A percentile compares a stretch with the other conserved stretches of the same genome.
phyloP scores from a whole-genome alignment of 805 yeast species.

The Maudiozyma turicensis region DNA sequence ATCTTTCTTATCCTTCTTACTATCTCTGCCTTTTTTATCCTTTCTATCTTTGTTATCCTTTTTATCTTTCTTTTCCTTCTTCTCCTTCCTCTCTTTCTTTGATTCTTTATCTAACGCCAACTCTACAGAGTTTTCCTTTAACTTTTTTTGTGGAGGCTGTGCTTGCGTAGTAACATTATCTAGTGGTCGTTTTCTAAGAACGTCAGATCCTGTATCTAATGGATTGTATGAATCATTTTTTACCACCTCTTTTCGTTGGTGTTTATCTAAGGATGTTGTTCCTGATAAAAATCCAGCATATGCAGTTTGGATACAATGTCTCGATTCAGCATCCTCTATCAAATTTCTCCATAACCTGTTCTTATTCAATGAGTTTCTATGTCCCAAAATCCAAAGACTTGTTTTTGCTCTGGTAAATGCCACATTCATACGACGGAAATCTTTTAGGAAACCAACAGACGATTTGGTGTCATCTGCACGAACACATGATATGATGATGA shows the following conservation, averaged over 20 bases:
- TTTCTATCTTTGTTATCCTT: background rate
- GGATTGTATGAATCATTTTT: constrained; percentile 4
- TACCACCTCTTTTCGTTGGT: background rate
- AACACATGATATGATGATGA: constrained; percentile 87
- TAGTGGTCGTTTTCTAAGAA: background rate
- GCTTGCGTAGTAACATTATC: background rate
- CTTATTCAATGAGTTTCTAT: constrained; percentile 49
- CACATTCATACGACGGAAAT: constrained; percentile 92
- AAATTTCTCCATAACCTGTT: constrained; percentile 69
- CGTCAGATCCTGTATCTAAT: background rate
- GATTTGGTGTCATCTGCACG: constrained; percentile 56
- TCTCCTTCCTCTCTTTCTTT: background rate
- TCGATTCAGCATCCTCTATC: constrained; percentile 50
- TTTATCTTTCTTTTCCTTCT: background rate
- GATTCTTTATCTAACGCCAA: background rate
- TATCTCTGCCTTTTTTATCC: constrained; percentile 3
- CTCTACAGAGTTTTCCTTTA: background rate
- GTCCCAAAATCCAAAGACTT: constrained; percentile 88
- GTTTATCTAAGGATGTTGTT: background rate
- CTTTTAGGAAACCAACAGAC: constrained; percentile 82
- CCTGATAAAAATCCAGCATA: constrained; percentile 20
- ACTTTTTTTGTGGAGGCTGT: background rate
- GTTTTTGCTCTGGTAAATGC: constrained; percentile 90
- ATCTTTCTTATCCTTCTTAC: constrained; percentile 4
- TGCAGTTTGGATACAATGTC: constrained; percentile 30